Base-by-base conservation (phyloP, 2,329 filamentous ascomycete genomes). In the Sporothrix inflata region DNA sequence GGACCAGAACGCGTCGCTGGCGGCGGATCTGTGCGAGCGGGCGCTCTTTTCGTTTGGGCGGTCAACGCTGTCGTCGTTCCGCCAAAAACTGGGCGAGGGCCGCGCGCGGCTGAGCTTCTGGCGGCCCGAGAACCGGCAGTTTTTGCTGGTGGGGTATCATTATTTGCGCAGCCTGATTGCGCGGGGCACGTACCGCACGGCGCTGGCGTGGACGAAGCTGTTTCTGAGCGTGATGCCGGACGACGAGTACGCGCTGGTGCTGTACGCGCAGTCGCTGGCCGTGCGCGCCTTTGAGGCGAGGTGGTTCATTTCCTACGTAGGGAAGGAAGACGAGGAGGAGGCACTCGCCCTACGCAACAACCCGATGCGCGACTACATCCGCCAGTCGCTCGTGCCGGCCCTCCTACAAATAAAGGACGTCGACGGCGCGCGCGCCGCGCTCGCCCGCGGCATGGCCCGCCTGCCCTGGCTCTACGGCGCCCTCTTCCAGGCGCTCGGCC, bases 11-110 rank as follows among this genome's bases (percentile, higher is more conserved):
- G 91, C 94, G 79, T 89, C 94, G 0, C 88, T 96, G 4, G 91
- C 95, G 0, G 91, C 93, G 3, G 94, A 98, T 77, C 87, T 98
- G 1, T 89, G 97, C 70, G 95, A 98, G 82, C 89, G 96, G 61
- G 94, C 95, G 0, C 86, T 99, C 6, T 98, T 98, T 82, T 92
- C 93, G 0, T 95, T 98, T 79, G 96, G 95, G n/a, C 89, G 95
- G 49, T 92, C 94, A 3, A 90, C 94, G 0, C 90, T 96, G 73
- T 95, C 93, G 9, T 89, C 92, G 0, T 99, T 98, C 79, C 86
- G 91, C 8, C 88, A 89, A 71, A 90, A 91, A 74, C 82, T 99
- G 6, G 88, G 92, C 71, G 87, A 91, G 78, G 96, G 96, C 45
- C 90, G 90, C 76, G 94, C 94, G 6, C 88, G 93, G 19, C 83